A percentile compares a stretch with the other conserved stretches of the same genome.
Evolutionary conservation across 768 basidiomycete species (phyloP).

Genomic region (Butyriboletus loyo): DNA sequence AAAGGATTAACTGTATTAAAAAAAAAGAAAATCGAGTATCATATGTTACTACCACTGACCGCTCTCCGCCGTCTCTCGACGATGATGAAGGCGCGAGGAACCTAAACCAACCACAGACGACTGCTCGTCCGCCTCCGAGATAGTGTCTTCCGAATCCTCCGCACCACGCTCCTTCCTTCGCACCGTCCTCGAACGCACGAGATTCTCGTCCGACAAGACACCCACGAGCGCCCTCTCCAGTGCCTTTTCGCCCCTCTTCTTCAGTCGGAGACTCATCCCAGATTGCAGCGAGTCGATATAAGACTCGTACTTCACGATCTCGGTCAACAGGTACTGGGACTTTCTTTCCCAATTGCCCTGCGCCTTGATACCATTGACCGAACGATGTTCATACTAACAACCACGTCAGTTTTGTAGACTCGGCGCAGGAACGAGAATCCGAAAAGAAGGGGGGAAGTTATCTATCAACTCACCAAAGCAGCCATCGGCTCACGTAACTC

Average conservation of each 20-base stretch:
- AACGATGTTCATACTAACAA: slow-evolving; percentile 66
- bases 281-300: slow-evolving; percentile 88
- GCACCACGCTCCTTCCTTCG: slow-evolving; percentile 40
- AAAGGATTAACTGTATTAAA: slow-evolving; percentile 14
- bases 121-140: slow-evolving; percentile 46
- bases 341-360: slow-evolving; percentile 91
- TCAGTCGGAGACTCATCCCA: slow-evolving; percentile 81
- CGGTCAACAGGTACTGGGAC: slow-evolving; percentile 82
- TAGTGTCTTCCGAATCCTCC: slow-evolving; percentile 48
- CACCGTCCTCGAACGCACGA: slow-evolving; percentile 26
- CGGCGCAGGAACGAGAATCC: not conserved
- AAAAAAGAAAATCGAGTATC: slow-evolving; percentile 7
- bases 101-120: slow-evolving; percentile 23
- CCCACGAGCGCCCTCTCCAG: slow-evolving; percentile 55
- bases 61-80: slow-evolving; percentile 43
- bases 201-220: slow-evolving; percentile 31
- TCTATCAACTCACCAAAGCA: slow-evolving; percentile 53
- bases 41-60: slow-evolving; percentile 28
- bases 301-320: slow-evolving; percentile 93
- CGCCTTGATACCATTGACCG: slow-evolving; percentile 71
- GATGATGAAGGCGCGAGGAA: slow-evolving; percentile 38
- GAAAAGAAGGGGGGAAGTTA: not conserved
- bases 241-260: slow-evolving; percentile 87
- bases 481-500: slow-evolving; percentile 81
- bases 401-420: too few species aligned